Conservation (phyloP, 805 yeast species). For the Myxozyma monticola region DNA sequence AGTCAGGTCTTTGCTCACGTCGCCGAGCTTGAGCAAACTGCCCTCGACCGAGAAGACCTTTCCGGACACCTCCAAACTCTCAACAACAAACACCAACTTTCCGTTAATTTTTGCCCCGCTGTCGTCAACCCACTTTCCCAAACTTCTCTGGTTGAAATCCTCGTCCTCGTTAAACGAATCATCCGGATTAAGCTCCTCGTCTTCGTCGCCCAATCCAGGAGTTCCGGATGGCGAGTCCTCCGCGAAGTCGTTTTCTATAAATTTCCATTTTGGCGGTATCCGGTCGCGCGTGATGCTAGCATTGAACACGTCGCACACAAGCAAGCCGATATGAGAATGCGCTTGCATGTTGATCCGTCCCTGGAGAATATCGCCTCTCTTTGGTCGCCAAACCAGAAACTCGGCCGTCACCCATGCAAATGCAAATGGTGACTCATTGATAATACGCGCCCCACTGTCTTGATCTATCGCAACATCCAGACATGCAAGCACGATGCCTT, state of each 20-base stretch:
- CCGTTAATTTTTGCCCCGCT: slow-evolving; percentile 77
- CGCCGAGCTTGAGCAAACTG: slow-evolving; percentile 64
- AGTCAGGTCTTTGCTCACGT: slow-evolving; percentile 63
- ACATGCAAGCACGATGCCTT: slow-evolving; percentile 84
- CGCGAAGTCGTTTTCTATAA: slow-evolving; percentile 76
- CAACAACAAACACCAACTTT: slow-evolving; percentile 72
- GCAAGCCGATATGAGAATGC: slow-evolving; percentile 89
- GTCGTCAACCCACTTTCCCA: slow-evolving; percentile 88
- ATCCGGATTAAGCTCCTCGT: slow-evolving; percentile 9
- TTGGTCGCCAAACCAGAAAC: slow-evolving; percentile 85
- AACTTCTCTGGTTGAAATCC: slow-evolving; percentile 43
- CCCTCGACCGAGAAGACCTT: slow-evolving; percentile 86
- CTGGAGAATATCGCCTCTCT: slow-evolving; percentile 79
- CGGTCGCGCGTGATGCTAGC: slow-evolving; percentile 83
- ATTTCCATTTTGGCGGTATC: slow-evolving; percentile 85
- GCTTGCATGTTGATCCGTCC: slow-evolving; percentile 91
- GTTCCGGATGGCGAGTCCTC: slow-evolving; percentile 39
- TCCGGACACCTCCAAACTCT: slow-evolving; percentile 65
- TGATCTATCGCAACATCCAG: slow-evolving; percentile 56
- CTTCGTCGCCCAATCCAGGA: slow-evolving; percentile 8
- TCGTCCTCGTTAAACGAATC: slow-evolving; percentile 16
- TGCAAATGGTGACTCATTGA: slow-evolving; percentile 81
- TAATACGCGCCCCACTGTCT: slow-evolving; percentile 58
- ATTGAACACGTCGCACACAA: slow-evolving; percentile 90
- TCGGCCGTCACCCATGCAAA: slow-evolving; percentile 85